A percentile compares a stretch with the other conserved stretches of the same genome.
Conservation (phyloP, 352 stramenopile genomes). For the Phytophthora melonis region DNA sequence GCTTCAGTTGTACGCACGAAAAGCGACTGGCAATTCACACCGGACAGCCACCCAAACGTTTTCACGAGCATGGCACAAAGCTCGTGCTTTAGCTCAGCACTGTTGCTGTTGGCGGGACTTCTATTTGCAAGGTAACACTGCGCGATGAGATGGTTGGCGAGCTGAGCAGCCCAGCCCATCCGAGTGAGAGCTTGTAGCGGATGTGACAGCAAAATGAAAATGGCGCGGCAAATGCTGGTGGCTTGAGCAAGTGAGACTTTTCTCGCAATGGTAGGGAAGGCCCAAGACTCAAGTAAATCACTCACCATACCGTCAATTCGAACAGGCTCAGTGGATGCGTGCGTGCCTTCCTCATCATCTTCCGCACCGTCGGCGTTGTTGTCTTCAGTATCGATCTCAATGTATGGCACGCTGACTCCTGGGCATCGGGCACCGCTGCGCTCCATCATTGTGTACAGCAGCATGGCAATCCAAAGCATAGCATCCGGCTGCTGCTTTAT, state of each 20-base stretch:
- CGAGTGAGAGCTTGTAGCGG: slow-evolving; percentile 69
- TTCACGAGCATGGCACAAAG: slow-evolving; percentile 68
- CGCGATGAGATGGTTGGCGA: slow-evolving; percentile 68
- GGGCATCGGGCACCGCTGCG: slow-evolving; percentile 69
- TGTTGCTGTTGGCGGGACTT: slow-evolving; percentile 9
- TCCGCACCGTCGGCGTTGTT: slow-evolving; percentile 29
- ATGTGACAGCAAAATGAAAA: slow-evolving; percentile 77
- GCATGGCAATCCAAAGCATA: slow-evolving; percentile 71
- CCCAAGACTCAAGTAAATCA: slow-evolving; percentile 65
- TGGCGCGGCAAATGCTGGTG: slow-evolving; percentile 59
- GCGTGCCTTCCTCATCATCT: slow-evolving; percentile 56
- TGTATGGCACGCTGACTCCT: slow-evolving; percentile 69
- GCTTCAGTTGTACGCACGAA: slow-evolving; percentile 68
- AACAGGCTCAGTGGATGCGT: slow-evolving; percentile 53
- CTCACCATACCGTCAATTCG: slow-evolving; percentile 67
- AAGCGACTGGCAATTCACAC: slow-evolving; percentile 50
- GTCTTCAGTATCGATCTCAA: slow-evolving; percentile 69
- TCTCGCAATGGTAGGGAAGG: slow-evolving; percentile 55
- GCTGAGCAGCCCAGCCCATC: slow-evolving; percentile 45
- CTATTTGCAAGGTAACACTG: slow-evolving; percentile 72
- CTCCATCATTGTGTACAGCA: slow-evolving; percentile 90
- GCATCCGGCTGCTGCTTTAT: slow-evolving; percentile 73
- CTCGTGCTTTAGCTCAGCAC: slow-evolving; percentile 54
- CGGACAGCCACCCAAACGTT: slow-evolving; percentile 64
- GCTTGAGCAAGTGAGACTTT: slow-evolving; percentile 64